Percentiles rank a stretch among this genome's conserved stretches.
These are phyloP conservation scores for Aspergillus bridgeri DNA, from an alignment of 495 filamentous ascomycete species.

Conservation along the genomic window DNA sequence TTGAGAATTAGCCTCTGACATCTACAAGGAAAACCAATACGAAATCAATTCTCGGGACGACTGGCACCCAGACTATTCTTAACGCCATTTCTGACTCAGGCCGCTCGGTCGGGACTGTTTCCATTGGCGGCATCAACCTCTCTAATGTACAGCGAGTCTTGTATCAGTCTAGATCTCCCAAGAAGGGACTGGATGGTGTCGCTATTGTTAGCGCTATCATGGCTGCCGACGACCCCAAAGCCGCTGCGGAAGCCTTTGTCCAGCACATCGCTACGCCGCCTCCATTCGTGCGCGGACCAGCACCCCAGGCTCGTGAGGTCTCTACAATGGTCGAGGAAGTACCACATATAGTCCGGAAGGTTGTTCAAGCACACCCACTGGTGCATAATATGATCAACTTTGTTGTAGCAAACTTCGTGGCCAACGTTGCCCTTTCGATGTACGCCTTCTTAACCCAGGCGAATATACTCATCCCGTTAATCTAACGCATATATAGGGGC, in stretches of 20 bases:
- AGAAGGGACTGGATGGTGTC: constrained; percentile 67
- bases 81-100: constrained; percentile 46
- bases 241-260: constrained; percentile 54
- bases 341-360: constrained; percentile 54
- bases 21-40: constrained; percentile 57
- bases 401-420: constrained; percentile 89
- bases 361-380: constrained; percentile 63
- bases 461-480: background rate
- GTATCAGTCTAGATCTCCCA: constrained; percentile 53
- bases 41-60: constrained; percentile 76
- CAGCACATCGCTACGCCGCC: constrained; percentile 48
- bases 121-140: constrained; percentile 85
- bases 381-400: constrained; percentile 97
- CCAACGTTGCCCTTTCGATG: constrained; percentile 81
- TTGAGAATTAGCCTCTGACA: constrained; percentile 10
- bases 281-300: constrained; percentile 36
- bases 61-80: constrained; percentile 72
- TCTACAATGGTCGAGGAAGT: constrained; percentile 41
- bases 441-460: constrained; percentile 18
- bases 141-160: constrained; percentile 71
- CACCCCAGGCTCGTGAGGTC: constrained; percentile 28
- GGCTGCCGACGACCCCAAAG: constrained; percentile 60
- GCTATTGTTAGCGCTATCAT: constrained; percentile 91
- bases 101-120: constrained; percentile 57
- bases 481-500: constrained; percentile 42